Base-by-base conservation (phyloP, 1,284 basidiomycete species). In the Rhodotorula sp. region DNA sequence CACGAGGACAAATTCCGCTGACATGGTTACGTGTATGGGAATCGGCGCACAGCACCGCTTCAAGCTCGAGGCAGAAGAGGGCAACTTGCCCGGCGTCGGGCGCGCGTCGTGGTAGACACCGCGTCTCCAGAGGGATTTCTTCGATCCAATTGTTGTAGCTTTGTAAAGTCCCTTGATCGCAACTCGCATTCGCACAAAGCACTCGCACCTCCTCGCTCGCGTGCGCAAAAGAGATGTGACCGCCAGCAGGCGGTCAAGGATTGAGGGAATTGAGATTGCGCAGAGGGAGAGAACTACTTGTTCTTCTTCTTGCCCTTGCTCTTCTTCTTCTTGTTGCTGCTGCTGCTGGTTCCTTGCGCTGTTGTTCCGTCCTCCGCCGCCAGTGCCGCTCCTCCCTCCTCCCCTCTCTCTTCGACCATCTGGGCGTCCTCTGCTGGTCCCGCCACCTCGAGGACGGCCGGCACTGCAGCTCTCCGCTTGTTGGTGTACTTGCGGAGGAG, bases 401-500 rank as follows among this genome's bases (percentile, higher is more conserved):
- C 55, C 14, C 47, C 47, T 28, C 49, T 21, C 21, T 26, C 64
- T 23, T 34, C n/a, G 10, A 21, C 28, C 14, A 14, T 21, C 34
- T 15, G 18, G n/a, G 47, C 54, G n/a, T 12, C 16, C 7, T 55
- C n/a, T 3, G 48, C 3, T 26, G 18, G 21, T 4, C 16, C n/a
- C n/a, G 28, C 34, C 23, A 31, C 19, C 0, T 8, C n/a, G 26
- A 10, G 1, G 50, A 16, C 14, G 31, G 21, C 23, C 38, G 34
- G 19, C 49, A 18, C 49, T 16, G 26, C n/a, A 28, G 54, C 54
- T 15, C 62, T 54, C 5, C 47, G 60, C 60, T 61, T 49, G 31
- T 69, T 59, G 79, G 87, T 88, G 89, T 93, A 93, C 81, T 89
- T 89, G 77, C 88, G 86, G 84, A 90, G 90, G 66, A 93, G 83